Evolutionary conservation across 2,329 filamentous ascomycete genomes (phyloP), one percentile per base, ranked within the genome.

Genomic region (Colletotrichum sp.): DNA sequence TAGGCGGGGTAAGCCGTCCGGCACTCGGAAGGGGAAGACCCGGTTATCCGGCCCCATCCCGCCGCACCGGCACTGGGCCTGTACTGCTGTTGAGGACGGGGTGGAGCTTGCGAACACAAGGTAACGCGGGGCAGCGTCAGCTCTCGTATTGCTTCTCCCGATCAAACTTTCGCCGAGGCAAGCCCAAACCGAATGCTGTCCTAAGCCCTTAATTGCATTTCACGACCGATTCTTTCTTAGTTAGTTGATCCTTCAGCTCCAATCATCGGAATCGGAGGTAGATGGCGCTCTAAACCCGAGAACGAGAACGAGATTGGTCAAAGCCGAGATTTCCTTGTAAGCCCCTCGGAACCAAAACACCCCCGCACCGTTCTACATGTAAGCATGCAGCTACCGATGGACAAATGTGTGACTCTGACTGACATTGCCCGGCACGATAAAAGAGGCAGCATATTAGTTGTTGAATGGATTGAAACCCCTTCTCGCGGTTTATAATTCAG

Each of bases 21-120:
- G 6, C 43, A 13, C 43, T 52, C 43, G 6, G 10, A 52, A 52
- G 6, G 3, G 13, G 6, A 22, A 6, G 43, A 52, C 43, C n/a
- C 43, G 43, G 13, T 22, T 7, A 48, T 48, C 18, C 43, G 10
- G 43, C n/a, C 18, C 18, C 18, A 48, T 3, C n/a, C 18, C 7
- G 36, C 36, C 39, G 39, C 39, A 12, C 43, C n/a, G 43, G 43
- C 43, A 22, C 10, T 13, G 43, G 43, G 3, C 5, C n/a, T n/a
- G 5, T n/a, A 6, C 43, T 1, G 39, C 39, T n/a, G n/a, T 52
- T 3, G 12, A 8, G 10, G n/a, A 10, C n/a, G n/a, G 43, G 6
- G n/a, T 1, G 43, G n/a, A 8, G 39, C 39, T 1, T 18, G 4
- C 9, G 0, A 18, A 1, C 1, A 8, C 34, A 16, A 0, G 0